Evolutionary conservation across 1,284 basidiomycete species (phyloP).

Genomic region (Termitomyces sp.): DNA sequence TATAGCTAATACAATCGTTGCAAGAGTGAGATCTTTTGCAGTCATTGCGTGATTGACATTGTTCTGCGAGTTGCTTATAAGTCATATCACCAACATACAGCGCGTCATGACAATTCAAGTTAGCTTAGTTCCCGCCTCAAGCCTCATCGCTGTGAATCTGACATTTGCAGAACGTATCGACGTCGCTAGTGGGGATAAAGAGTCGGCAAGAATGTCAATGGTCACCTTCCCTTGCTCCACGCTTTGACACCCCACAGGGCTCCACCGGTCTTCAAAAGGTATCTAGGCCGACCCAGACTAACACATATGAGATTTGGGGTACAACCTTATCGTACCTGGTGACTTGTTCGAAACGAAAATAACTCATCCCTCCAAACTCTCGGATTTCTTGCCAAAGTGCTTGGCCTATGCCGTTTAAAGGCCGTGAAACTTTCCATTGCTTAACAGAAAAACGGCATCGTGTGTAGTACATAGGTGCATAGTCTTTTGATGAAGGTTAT

Average conservation of each 20-base stretch:
- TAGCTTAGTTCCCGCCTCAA: background rate
- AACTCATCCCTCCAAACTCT: background rate
- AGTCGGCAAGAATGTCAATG: background rate
- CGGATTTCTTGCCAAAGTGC: background rate
- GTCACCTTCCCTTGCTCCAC: conserved; percentile 1
- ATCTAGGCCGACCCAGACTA: background rate
- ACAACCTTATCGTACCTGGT: background rate
- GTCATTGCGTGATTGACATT: background rate
- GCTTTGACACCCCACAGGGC: background rate
- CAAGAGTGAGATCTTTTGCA: background rate
- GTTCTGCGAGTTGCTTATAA: too few species aligned
- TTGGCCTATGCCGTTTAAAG: background rate
- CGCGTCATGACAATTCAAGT: background rate
- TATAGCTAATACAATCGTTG: background rate
- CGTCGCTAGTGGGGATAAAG: background rate
- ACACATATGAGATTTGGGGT: conserved; percentile 1
- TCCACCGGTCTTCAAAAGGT: conserved; percentile 1
- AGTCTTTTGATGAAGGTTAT: background rate
- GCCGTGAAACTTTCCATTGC: background rate
- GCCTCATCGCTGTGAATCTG: background rate
- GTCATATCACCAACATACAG: background rate
- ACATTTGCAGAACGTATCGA: background rate
- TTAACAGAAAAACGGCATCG: background rate
- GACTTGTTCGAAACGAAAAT: background rate
- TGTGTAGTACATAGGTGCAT: background rate